Conservation (phyloP, 768 basidiomycete genomes). For the Russula griseocarnosa region DNA sequence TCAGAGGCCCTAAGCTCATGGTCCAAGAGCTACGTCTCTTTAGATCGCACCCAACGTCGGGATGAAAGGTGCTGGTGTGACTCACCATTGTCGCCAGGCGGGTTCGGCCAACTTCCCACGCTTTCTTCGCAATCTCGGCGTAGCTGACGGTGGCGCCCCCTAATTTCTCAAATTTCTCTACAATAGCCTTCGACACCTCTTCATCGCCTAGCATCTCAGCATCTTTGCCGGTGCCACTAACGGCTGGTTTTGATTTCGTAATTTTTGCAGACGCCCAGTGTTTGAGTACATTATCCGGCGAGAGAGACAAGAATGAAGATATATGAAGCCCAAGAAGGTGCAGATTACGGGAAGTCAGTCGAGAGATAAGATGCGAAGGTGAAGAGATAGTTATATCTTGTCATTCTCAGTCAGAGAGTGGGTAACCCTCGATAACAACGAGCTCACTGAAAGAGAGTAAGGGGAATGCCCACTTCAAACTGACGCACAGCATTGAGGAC, state of each 20-base stretch:
- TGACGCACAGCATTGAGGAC: constrained; percentile 90
- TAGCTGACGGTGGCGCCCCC: constrained; percentile 81
- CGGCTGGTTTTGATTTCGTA: constrained; percentile 57
- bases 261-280: constrained; percentile 98
- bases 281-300: constrained; percentile 81
- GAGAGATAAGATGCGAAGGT: constrained; percentile 72
- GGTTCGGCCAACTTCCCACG: constrained; percentile 84
- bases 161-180: constrained; percentile 82
- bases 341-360: constrained; percentile 80
- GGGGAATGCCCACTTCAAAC: constrained; percentile 88
- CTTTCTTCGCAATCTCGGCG: constrained; percentile 89
- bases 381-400: constrained; percentile 81
- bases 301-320: constrained; percentile 76
- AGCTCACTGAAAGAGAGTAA: constrained; percentile 84
- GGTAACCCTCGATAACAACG: constrained; percentile 15
- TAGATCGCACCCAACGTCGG: not conserved
- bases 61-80: not conserved
- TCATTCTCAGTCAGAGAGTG: constrained; percentile 4
- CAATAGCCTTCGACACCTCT: constrained; percentile 75
- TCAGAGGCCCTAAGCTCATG: constrained; percentile 84
- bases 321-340: constrained; percentile 92
- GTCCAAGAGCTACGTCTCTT: constrained; percentile 66
- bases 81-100: constrained; percentile 79
- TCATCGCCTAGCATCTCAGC: constrained; percentile 65
- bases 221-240: constrained; percentile 50